Evolutionary conservation across 2,329 filamentous ascomycete genomes (phyloP).

Genomic region (Beauveria sp.): DNA sequence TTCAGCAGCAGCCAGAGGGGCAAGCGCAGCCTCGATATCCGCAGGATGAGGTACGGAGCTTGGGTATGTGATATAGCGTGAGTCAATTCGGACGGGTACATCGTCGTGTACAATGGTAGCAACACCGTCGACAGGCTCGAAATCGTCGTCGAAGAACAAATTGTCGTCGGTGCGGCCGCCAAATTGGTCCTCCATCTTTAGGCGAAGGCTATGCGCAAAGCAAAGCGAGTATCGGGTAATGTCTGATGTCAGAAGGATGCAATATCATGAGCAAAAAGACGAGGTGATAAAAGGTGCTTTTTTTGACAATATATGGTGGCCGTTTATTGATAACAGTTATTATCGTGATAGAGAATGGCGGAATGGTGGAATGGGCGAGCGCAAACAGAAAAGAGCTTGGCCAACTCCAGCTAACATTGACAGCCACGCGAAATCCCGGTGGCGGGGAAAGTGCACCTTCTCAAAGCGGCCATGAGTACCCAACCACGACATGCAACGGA

Average conservation of each 20-base stretch:
- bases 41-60: not conserved
- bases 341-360: not conserved
- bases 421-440: constrained; percentile 7
- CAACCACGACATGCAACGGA: not conserved
- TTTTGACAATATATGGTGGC: not conserved
- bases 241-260: not conserved
- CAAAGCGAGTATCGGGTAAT: not conserved
- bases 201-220: not conserved
- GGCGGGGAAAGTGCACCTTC: constrained; percentile 1
- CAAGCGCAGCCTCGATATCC: constrained; percentile 7
- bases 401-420: not conserved
- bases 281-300: not conserved
- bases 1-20: not conserved
- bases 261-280: not conserved
- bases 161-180: constrained; percentile 55
- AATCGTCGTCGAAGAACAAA: constrained; percentile 55
- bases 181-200: constrained; percentile 52
- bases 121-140: constrained; percentile 44
- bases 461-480: not conserved
- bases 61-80: not conserved
- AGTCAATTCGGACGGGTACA: constrained; percentile 4
- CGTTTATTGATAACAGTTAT: not conserved
- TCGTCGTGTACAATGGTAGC: constrained; percentile 17
- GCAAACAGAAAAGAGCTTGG: not conserved
- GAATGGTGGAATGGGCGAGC: not conserved